Conservation (phyloP, 345 rosid species). For the Citrus cavaleriei region DNA sequence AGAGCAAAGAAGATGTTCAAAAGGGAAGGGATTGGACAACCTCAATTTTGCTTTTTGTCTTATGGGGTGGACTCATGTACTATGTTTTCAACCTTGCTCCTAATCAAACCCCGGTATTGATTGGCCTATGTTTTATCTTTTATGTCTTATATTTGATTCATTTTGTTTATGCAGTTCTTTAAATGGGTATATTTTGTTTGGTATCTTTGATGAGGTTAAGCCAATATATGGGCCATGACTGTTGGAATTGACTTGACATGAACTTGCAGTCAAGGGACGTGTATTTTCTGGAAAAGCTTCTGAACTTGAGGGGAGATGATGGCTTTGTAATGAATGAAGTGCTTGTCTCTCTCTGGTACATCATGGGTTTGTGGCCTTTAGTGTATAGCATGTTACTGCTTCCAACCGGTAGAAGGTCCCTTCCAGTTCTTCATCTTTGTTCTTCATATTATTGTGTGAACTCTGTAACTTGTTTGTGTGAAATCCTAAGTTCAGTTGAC, state of each 20-base stretch:
- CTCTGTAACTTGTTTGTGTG: background rate
- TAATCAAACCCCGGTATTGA: constrained; percentile 68
- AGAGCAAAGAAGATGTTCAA: constrained; percentile 14
- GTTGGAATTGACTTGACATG: background rate
- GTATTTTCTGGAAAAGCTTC: constrained; percentile 79
- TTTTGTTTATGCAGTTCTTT: no score
- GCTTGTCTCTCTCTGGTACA: constrained; percentile 76
- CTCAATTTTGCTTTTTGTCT: constrained; percentile 59
- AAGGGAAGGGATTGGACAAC: constrained; percentile 69
- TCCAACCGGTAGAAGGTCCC: constrained; percentile 82
- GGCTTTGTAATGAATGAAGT: constrained; percentile 85
- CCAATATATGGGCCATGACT: background rate
- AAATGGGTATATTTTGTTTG: background rate
- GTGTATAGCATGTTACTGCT: constrained; percentile 74
- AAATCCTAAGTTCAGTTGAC: background rate
- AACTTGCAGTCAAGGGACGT: constrained; percentile 67
- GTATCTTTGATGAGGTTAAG: background rate
- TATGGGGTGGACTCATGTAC: constrained; percentile 76
- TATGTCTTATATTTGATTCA: no score
- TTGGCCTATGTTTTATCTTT: background rate
- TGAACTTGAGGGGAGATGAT: constrained; percentile 72
- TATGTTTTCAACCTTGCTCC: constrained; percentile 74
- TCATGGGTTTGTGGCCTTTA: constrained; percentile 91
- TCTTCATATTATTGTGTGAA: background rate
- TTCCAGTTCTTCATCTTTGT: background rate